Base-by-base conservation (phyloP, 2,329 filamentous ascomycete genomes). In the Lachnellula occidentalis region DNA sequence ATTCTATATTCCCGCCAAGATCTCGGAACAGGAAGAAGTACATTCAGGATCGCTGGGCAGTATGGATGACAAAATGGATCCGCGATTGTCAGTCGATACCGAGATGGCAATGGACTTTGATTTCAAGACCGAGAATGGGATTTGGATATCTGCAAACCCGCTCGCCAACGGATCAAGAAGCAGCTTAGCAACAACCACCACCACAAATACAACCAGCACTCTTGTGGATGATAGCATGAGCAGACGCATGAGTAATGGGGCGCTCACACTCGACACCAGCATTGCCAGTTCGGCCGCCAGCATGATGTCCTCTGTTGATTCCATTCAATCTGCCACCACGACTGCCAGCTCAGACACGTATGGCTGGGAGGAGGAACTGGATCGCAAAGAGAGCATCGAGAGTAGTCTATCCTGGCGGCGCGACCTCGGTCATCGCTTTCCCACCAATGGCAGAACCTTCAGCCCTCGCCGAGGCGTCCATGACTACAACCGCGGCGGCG, bases 341-440 rank as follows among this genome's bases (percentile, higher is more conserved):
- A 64, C 63, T 14, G 66, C 68, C 4, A 66, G 67, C 5, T 65
- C 70, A 2, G 78, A 81, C 53, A 61, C 73, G 4, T 81, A 81
- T 53, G 78, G 79, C 12, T 82, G 78, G 79, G 78, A 81, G 55
- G 77, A 76, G 9, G 77, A 77, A 58, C 69, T 75, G 19, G 70
- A 73, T 9, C 67, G 69, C 21, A 66, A 67, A 42, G 51, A 61
- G 12, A 64, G 57, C 39, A 59, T 62, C 4, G 65, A 68, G 49
- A 39, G 46, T 12, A 57, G 51, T 9, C 41, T 47, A 2, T 43
- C 51, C 21, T 65, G 63, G 64, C 58, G 65, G 21, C 53, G 55
- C 15, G 60, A 63, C 2, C 37, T 57, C 9, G 31, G 50, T 41
- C 54, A 60, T 24, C 54, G 63, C 42, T 34, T 63, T 42, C 61